Evolutionary conservation across 78 protist species (phyloP).

Genomic region (Dictyostelium firmibasis): DNA sequence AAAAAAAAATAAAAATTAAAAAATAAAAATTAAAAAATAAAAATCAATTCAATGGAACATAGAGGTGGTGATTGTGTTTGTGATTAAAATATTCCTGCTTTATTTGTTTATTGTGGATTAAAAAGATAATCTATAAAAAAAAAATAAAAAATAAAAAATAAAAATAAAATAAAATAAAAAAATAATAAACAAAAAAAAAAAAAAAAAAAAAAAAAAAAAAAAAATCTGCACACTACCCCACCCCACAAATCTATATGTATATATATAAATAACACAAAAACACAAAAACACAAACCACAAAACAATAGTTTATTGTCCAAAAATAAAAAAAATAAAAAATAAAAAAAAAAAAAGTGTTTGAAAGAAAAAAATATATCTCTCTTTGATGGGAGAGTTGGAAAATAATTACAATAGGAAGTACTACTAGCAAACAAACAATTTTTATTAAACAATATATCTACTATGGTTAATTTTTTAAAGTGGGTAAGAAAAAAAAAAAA

Average conservation of each 20-base stretch:
- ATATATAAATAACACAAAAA: no score
- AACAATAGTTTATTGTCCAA: no score
- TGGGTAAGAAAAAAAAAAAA: no score
- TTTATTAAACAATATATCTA: neutral
- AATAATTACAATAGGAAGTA: neutral
- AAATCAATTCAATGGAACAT: neutral
- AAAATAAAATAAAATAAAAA: no score
- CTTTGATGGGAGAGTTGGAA: neutral
- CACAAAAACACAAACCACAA: neutral
- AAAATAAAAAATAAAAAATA: no score
- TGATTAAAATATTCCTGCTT: no score
- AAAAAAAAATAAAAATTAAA: no score
- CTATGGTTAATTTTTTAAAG: neutral
- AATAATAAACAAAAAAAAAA: no score
- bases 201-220: no score
- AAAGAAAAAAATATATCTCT: neutral
- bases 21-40: no score
- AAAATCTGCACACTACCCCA: neutral
- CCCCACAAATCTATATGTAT: neutral
- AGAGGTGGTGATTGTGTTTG: neutral
- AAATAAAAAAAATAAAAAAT: no score
- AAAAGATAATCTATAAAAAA: no score
- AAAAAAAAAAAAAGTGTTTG: neutral
- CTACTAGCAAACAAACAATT: neutral
- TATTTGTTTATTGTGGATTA: neutral